Evolutionary conservation across 768 basidiomycete genomes (phyloP).

Genomic region (Russula griseocarnosa): DNA sequence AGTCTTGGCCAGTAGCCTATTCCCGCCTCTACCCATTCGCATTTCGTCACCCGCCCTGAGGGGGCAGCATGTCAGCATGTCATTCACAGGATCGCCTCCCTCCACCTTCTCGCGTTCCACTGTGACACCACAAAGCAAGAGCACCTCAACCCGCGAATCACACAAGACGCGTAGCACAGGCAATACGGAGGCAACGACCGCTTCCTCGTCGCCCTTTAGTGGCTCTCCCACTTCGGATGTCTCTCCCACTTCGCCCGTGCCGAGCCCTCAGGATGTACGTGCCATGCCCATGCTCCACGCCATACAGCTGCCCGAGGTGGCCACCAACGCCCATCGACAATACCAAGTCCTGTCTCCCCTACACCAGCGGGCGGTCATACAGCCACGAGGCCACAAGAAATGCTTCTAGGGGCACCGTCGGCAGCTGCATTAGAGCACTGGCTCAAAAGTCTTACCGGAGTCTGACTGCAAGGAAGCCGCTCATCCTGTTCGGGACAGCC

Average conservation of each 20-base stretch:
- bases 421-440: constrained; percentile 9
- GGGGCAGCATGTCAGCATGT: constrained; percentile 40
- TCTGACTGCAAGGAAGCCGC: constrained; percentile 23
- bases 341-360: constrained; percentile 35
- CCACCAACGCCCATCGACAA: constrained; percentile 38
- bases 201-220: no score
- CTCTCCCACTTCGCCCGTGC: constrained; percentile 29
- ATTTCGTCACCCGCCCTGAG: constrained; percentile 52
- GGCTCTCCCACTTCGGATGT: no score
- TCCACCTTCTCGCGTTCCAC: constrained; percentile 32
- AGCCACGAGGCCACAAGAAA: constrained; percentile 10
- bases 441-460: constrained; percentile 2
- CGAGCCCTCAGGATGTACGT: constrained; percentile 30
- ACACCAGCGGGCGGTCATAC: constrained; percentile 2
- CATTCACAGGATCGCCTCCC: constrained; percentile 38
- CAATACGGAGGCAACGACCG: constrained; percentile 34
- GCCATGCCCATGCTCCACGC: constrained; percentile 49
- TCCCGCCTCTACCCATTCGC: constrained; percentile 64
- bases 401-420: constrained; percentile 30
- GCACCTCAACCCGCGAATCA: constrained; percentile 39
- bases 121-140: constrained; percentile 27
- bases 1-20: constrained; percentile 80
- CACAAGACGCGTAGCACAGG: constrained; percentile 47
- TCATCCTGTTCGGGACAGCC: constrained; percentile 36
- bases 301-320: constrained; percentile 38